Percentiles rank a stretch among this genome's conserved stretches.
These are phyloP conservation scores for Opeltia flavorubescens DNA, from an alignment of 495 filamentous ascomycete species.

Conservation along the genomic window DNA sequence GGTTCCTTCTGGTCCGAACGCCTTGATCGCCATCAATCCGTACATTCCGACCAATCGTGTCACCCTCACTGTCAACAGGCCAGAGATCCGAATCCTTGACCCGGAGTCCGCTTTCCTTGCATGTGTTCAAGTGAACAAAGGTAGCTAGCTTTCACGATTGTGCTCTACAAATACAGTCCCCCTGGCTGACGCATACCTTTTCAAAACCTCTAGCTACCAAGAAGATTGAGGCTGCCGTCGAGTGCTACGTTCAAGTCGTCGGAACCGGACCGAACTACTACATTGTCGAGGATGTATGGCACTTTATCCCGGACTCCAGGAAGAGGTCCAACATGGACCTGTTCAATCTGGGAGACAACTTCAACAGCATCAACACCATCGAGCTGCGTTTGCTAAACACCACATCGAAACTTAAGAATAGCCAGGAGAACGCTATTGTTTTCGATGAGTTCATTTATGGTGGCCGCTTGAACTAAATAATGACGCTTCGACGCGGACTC, in stretches of 20 bases:
- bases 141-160: background rate
- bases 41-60: conserved; percentile 1
- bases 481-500: too few relatives aligned
- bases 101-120: background rate
- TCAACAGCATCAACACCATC: conserved; percentile 4
- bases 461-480: background rate
- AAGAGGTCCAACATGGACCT: background rate
- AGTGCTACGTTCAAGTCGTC: conserved; percentile 1
- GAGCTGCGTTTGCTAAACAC: conserved; percentile 1
- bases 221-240: background rate
- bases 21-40: conserved; percentile 1
- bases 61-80: background rate
- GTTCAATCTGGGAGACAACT: conserved; percentile 2
- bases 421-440: background rate
- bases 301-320: background rate
- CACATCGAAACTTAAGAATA: conserved; percentile 1
- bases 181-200: background rate
- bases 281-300: conserved; percentile 1
- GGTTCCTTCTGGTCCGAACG: conserved; percentile 1
- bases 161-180: background rate
- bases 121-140: background rate
- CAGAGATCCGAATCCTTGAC: conserved; percentile 2
- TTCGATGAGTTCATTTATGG: conserved; percentile 2
- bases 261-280: conserved; percentile 1
- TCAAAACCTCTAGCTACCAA: background rate